Conservation (phyloP, 2,329 filamentous ascomycete species). For the Colletotrichum lupini region DNA sequence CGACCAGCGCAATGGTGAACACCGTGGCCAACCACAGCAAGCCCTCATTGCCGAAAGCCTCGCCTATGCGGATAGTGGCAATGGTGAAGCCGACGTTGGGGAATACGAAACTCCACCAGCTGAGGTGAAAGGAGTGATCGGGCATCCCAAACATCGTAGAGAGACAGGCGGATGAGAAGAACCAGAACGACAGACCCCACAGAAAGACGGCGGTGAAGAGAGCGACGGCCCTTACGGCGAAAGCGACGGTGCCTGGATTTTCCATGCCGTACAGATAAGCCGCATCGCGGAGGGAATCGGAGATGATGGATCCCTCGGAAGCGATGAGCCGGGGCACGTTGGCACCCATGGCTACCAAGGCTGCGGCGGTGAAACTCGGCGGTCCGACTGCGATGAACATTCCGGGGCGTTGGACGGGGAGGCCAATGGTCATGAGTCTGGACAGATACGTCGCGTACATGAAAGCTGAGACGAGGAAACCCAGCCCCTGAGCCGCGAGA, state of each 20-base stretch:
- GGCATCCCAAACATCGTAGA: conserved; percentile 53
- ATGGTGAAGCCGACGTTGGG: conserved; percentile 68
- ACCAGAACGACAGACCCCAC: conserved; percentile 54
- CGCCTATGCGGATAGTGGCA: conserved; percentile 63
- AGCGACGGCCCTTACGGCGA: conserved; percentile 24
- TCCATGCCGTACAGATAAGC: conserved; percentile 28
- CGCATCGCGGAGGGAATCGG: conserved; percentile 17
- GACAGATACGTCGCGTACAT: conserved; percentile 71
- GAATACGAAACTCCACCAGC: conserved; percentile 73
- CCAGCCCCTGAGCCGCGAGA: conserved; percentile 70
- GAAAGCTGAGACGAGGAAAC: conserved; percentile 66
- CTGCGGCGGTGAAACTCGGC: conserved; percentile 57
- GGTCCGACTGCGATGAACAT: conserved; percentile 75
- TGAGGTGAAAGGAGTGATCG: conserved; percentile 49
- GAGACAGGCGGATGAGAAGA: conserved; percentile 60
- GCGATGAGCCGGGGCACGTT: conserved; percentile 21
- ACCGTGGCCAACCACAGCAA: conserved; percentile 60
- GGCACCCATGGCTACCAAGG: conserved; percentile 38
- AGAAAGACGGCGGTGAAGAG: conserved; percentile 41
- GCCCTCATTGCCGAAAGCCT: conserved; percentile 56
- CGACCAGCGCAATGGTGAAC: conserved; percentile 60
- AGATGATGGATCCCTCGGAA: conserved; percentile 12
- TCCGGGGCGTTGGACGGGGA: conserved; percentile 67
- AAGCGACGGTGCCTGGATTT: conserved; percentile 20
- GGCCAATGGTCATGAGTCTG: conserved; percentile 65